phyloP scores from a whole-genome alignment of 2,329 filamentous ascomycete genomes.

The Didymosphaeria variabile region DNA sequence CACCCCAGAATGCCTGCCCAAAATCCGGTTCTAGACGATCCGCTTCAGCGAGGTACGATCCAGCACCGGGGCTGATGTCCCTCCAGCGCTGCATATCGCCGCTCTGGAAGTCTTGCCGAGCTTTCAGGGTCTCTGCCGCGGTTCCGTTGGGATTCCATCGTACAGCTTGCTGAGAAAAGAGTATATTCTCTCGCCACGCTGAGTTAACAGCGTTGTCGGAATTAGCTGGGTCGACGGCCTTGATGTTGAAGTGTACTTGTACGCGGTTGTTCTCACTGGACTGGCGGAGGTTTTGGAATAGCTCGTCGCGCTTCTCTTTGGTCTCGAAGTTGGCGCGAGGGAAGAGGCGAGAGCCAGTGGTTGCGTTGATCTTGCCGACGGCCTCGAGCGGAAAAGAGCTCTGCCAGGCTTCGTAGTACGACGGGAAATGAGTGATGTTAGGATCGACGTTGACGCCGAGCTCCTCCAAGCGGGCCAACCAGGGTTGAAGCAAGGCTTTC shows the following conservation, averaged over 20 bases:
- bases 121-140: conserved; percentile 34
- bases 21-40: conserved; percentile 46
- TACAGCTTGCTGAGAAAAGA: conserved; percentile 43
- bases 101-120: conserved; percentile 36
- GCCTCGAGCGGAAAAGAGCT: conserved; percentile 47
- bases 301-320: conserved; percentile 40
- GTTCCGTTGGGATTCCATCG: conserved; percentile 45
- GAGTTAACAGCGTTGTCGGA: conserved; percentile 44
- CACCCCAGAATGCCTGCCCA: conserved; percentile 43
- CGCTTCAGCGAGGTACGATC: conserved; percentile 42
- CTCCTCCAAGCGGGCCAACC: conserved; percentile 39
- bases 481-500: conserved; percentile 42
- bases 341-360: conserved; percentile 45
- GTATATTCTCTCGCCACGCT: conserved; percentile 37
- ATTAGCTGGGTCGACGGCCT: conserved; percentile 38
- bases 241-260: conserved; percentile 49
- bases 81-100: conserved; percentile 44
- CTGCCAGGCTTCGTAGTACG: conserved; percentile 45
- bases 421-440: conserved; percentile 45
- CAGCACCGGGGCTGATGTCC: conserved; percentile 42
- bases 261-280: conserved; percentile 47
- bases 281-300: conserved; percentile 36
- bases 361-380: conserved; percentile 44
- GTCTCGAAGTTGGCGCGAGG: conserved; percentile 47
- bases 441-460: conserved; percentile 44